Base-by-base conservation (phyloP, 129 eudicot species). In the Flaveria robusta region DNA sequence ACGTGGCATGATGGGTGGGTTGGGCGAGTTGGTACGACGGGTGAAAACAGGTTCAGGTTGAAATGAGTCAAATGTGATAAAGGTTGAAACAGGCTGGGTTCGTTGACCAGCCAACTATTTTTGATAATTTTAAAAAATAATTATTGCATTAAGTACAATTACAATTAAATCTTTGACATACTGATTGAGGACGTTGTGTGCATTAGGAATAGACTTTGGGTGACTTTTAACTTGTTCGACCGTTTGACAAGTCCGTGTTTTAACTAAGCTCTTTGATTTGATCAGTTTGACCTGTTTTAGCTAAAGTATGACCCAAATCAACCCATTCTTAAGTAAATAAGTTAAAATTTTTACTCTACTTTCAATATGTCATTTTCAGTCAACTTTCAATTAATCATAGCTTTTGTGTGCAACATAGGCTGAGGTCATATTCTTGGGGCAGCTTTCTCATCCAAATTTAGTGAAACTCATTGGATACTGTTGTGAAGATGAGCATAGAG, bases 381-480 rank as follows among this genome's bases (percentile, higher is more conserved):
- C 47, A 66, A 3, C 16, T 55, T 58, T 22, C 58, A 20, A 7
- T 73, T 41, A 74, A n/a, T 66, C 5, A 29, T 34, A 75, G 64
- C 42, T 55, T 68, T 22, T 80, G 51, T 79, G 47, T 71, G 68
- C 8, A 54, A 63, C 75, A 76, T 82, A 93, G 98, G 97, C 98
- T 7, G 97, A 93, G 84, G 97, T 90, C 37, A 90, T 93, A 76
- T 90, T 93, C 79, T 82, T 93, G 81, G 98, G 98, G 62, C 98
- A 90, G 81, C 98, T 93, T 50, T 90, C 98, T 54, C 98, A 93
- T 82, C 97, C 97, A 60, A 90, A 93, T 84, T 77, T 93, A 79
- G 97, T 93, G 86, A 93, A 93, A 81, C 66, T 93, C 75, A 85
- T 93, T 42, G 98, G 98, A 39, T 93, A 93, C 70, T 90, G 98